Conservation (phyloP, 2,329 filamentous ascomycete genomes). For the Phyllosticta paracitricarpa region DNA sequence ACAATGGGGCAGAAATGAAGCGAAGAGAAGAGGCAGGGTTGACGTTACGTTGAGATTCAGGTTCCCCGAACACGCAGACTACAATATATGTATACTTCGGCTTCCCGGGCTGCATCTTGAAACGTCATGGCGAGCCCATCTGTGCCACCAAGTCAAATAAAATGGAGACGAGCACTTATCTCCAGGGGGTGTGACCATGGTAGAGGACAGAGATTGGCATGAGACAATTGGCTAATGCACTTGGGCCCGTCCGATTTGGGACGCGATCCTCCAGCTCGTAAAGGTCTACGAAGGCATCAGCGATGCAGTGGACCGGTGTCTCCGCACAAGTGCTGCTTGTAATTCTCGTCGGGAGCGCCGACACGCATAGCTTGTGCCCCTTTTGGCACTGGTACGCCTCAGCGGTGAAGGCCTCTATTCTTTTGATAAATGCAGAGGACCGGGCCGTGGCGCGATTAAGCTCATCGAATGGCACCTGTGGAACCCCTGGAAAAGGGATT, state of each 20-base stretch:
- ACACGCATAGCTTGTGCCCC: neutral
- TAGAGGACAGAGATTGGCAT: conserved; percentile 9
- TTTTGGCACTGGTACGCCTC: neutral
- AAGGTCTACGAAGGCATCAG: neutral
- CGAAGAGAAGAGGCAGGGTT: conserved; percentile 8
- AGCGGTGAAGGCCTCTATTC: neutral
- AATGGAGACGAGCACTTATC: conserved; percentile 3
- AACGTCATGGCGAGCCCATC: conserved; percentile 9
- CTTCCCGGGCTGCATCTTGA: neutral
- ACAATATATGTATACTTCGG: conserved; percentile 2
- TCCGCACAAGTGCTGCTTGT: neutral
- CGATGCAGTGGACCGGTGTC: neutral
- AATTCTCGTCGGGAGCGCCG: neutral
- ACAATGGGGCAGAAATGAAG: conserved; percentile 1
- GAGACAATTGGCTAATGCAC: conserved; percentile 8
- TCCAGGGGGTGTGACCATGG: conserved; percentile 1
- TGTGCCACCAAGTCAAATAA: conserved; percentile 7
- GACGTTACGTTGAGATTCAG: conserved; percentile 2
- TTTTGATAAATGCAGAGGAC: neutral
- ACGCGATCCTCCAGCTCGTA: neutral
- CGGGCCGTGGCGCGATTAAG: neutral
- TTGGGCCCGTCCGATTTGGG: neutral
- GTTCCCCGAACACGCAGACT: neutral
- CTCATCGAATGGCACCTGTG: neutral
- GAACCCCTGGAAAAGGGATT: neutral